phyloP scores from a whole-genome alignment of 2,329 filamentous ascomycete species.

The Talaromyces marneffei region DNA sequence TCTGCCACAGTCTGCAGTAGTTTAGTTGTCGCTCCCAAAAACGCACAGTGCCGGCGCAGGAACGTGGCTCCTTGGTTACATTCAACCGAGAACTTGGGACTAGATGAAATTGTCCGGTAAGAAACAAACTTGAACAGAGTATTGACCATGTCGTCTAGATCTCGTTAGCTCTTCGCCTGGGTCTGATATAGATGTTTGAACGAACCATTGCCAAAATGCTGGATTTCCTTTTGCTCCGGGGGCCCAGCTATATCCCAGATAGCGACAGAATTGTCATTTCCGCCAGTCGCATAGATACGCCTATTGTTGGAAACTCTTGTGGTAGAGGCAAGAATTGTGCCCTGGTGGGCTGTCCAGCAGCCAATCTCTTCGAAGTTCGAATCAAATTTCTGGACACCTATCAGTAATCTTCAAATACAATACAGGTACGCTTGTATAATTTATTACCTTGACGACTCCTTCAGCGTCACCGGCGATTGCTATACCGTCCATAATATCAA shows the following conservation, averaged over 20 bases:
- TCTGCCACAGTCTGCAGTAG: conserved; percentile 76
- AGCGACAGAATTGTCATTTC: conserved; percentile 82
- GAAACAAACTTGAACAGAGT: conserved; percentile 80
- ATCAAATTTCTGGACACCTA: conserved; percentile 58
- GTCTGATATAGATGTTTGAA: neutral
- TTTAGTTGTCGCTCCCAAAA: conserved; percentile 81
- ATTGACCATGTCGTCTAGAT: conserved; percentile 55
- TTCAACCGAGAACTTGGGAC: conserved; percentile 79
- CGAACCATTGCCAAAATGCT: conserved; percentile 53
- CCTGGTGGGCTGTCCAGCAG: conserved; percentile 76
- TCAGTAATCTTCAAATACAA: neutral
- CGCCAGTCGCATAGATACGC: conserved; percentile 87
- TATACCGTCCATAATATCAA: conserved; percentile 78
- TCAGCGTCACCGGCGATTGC: conserved; percentile 86
- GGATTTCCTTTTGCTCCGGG: conserved; percentile 40
- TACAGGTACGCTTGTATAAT: neutral
- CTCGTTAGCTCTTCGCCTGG: neutral
- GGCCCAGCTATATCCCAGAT: conserved; percentile 74
- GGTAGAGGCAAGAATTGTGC: conserved; percentile 79
- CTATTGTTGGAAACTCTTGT: conserved; percentile 63
- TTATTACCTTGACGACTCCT: conserved; percentile 69
- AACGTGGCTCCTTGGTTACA: conserved; percentile 90
- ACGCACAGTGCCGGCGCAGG: conserved; percentile 82
- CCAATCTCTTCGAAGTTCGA: conserved; percentile 76
- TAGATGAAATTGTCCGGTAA: conserved; percentile 85